phyloP scores from a whole-genome alignment of 1,284 basidiomycete species.

The Lignosus rhinocerotis region DNA sequence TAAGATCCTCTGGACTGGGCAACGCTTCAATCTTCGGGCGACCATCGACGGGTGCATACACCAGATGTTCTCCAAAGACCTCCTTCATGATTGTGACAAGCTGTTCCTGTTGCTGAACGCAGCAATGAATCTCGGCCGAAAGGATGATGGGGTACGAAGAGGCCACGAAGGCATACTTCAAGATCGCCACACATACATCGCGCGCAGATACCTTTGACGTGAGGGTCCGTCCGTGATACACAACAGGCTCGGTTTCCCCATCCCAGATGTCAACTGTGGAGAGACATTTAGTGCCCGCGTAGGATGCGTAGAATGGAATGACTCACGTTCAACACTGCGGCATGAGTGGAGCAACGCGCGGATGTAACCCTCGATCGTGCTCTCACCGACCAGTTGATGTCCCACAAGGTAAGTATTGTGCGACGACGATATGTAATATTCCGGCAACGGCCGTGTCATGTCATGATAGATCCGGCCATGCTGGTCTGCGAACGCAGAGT shows the following conservation, averaged over 20 bases:
- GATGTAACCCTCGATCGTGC: slow-evolving; percentile 95
- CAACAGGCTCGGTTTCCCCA: slow-evolving; percentile 79
- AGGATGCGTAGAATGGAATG: neutral
- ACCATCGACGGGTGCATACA: slow-evolving; percentile 59
- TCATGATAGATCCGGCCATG: slow-evolving; percentile 51
- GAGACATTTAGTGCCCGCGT: neutral
- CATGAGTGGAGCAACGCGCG: slow-evolving; percentile 90
- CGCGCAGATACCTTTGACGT: slow-evolving; percentile 86
- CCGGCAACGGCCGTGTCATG: slow-evolving; percentile 81
- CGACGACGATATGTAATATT: slow-evolving; percentile 93
- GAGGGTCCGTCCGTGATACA: slow-evolving; percentile 92
- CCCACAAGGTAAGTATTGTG: slow-evolving; percentile 99
- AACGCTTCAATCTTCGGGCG: slow-evolving; percentile 53
- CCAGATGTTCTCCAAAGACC: slow-evolving; percentile 77
- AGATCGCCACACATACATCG: slow-evolving; percentile 86
- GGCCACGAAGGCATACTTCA: slow-evolving; percentile 90
- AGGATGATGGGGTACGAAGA: slow-evolving; percentile 96
- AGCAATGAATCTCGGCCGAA: slow-evolving; percentile 92
- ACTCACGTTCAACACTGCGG: slow-evolving; percentile 87
- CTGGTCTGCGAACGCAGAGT: slow-evolving; percentile 54
- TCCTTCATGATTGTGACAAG: slow-evolving; percentile 80
- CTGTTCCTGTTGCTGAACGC: slow-evolving; percentile 79
- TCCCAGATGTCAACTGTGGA: slow-evolving; percentile 89
- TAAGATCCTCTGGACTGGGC: slow-evolving; percentile 89
- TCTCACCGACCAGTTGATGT: slow-evolving; percentile 90